A percentile compares a stretch with the other conserved stretches of the same genome.
Evolutionary conservation across 2,329 filamentous ascomycete species (phyloP).

Genomic region (Diaporthe sp.): DNA sequence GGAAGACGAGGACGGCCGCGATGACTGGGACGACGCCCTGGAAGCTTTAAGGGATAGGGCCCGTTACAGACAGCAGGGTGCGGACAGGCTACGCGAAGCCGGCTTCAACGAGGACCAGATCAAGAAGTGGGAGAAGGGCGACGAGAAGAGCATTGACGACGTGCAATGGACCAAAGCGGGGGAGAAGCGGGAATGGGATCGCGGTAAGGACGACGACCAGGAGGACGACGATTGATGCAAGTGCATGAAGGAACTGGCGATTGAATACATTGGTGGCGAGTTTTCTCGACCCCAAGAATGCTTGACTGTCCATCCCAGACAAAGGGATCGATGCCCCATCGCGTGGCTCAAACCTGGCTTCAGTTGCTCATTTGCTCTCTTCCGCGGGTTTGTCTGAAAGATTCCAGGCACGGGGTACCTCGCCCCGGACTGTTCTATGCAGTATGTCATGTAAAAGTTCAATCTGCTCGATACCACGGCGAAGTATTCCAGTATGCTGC

Average conservation of each 20-base stretch:
- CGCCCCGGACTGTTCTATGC: background rate
- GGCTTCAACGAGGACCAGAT: constrained; percentile 85
- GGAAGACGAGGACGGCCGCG: constrained; percentile 63
- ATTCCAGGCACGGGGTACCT: background rate
- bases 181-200: constrained; percentile 74
- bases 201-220: constrained; percentile 59
- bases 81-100: constrained; percentile 80
- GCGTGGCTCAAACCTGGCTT: background rate
- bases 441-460: background rate
- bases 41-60: constrained; percentile 86
- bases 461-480: background rate
- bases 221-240: constrained; percentile 32
- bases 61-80: constrained; percentile 81
- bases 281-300: background rate
- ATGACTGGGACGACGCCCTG: constrained; percentile 84
- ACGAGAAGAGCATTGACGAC: constrained; percentile 72
- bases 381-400: no score
- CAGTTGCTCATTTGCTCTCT: background rate
- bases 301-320: background rate
- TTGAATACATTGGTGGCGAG: background rate
- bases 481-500: background rate
- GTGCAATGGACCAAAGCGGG: constrained; percentile 81
- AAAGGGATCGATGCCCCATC: background rate
- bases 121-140: constrained; percentile 76
- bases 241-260: background rate